These are phyloP conservation scores for Fonsecaea pugnacius DNA, from an alignment of 2,329 filamentous ascomycete genomes.

Conservation along the genomic window DNA sequence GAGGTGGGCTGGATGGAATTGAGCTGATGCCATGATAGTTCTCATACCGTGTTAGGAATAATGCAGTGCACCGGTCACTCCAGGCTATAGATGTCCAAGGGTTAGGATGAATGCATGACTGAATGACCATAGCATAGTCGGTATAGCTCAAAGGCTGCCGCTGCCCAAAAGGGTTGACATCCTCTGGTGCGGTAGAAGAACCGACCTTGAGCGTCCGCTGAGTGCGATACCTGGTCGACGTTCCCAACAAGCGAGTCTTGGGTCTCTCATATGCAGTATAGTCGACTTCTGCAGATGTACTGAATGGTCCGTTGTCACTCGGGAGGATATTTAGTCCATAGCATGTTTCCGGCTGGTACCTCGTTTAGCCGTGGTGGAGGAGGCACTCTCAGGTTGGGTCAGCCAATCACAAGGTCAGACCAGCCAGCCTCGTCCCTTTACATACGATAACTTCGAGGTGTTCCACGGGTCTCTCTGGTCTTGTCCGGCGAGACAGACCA, in stretches of 20 bases:
- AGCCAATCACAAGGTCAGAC: background rate
- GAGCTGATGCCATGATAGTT: background rate
- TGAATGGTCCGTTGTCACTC: background rate
- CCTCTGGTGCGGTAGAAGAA: background rate
- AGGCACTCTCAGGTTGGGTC: background rate
- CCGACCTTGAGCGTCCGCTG: background rate
- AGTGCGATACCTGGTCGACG: background rate
- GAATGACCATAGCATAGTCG: background rate
- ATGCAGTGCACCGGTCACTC: conserved; percentile 4
- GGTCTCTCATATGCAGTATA: background rate
- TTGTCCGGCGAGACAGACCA: background rate
- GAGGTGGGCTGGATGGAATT: background rate
- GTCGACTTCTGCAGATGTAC: background rate
- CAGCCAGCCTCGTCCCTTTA: conserved; percentile 1
- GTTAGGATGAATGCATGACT: conserved; percentile 1
- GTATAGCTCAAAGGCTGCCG: background rate
- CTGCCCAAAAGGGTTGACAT: background rate
- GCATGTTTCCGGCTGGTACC: background rate
- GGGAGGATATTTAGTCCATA: background rate
- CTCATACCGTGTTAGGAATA: conserved; percentile 1
- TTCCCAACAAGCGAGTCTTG: background rate
- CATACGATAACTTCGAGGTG: background rate
- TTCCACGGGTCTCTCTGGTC: background rate
- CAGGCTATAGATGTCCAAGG: background rate
- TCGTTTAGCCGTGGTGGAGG: background rate